These are phyloP conservation scores for Pseudogymnoascus sp. DNA, from an alignment of 2,329 filamentous ascomycete genomes.

Conservation along the genomic window DNA sequence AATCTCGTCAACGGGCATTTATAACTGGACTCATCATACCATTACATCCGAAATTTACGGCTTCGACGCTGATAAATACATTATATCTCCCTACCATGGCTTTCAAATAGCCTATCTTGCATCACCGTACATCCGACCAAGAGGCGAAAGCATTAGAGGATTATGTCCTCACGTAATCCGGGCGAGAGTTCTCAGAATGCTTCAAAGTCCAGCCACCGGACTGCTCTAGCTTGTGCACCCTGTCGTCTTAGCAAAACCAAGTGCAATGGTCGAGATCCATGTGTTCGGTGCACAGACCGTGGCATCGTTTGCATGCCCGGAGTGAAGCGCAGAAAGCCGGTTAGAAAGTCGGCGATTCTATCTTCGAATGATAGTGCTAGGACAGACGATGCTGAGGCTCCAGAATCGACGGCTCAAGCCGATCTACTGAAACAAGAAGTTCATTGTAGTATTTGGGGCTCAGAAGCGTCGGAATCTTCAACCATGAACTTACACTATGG, in stretches of 20 bases:
- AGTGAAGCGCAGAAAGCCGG: not conserved
- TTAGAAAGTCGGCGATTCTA: not conserved
- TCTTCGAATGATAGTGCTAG: not conserved
- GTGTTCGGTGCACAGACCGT: conserved; percentile 10
- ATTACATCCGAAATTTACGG: not conserved
- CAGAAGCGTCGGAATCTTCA: conserved; percentile 10
- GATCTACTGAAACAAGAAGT: conserved; percentile 9
- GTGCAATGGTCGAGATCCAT: conserved; percentile 10
- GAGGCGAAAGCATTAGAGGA: not conserved
- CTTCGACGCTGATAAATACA: not conserved
- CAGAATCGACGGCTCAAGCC: not conserved
- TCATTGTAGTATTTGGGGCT: conserved; percentile 10
- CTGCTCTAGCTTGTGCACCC: conserved; percentile 7
- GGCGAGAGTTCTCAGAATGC: not conserved
- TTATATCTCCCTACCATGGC: not conserved
- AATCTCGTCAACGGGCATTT: not conserved
- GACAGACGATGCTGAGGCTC: not conserved
- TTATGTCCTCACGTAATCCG: not conserved
- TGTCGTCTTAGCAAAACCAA: conserved; percentile 12
- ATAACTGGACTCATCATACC: not conserved
- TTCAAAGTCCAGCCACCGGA: not conserved
- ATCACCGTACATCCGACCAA: not conserved
- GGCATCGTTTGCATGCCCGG: conserved; percentile 11
- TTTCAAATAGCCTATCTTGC: not conserved
- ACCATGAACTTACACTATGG: conserved; percentile 12